These are phyloP conservation scores for Barbarea vulgaris DNA, from an alignment of 345 rosid species.

Conservation along the genomic window DNA sequence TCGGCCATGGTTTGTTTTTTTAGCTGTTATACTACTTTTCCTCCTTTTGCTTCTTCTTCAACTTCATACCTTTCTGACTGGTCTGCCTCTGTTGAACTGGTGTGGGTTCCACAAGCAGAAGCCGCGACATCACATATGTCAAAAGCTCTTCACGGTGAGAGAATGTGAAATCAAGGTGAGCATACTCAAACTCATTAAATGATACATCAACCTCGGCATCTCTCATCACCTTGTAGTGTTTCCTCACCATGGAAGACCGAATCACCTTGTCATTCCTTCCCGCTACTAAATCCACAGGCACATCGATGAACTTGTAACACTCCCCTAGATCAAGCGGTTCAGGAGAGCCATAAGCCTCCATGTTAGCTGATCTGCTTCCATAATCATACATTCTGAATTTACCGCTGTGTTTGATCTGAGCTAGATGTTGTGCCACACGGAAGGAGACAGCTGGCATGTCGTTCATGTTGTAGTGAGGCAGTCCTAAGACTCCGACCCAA, in stretches of 20 bases:
- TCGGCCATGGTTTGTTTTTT: constrained; percentile 12
- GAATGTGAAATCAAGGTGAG: constrained; percentile 93
- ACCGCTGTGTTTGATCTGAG: constrained; percentile 77
- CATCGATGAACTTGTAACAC: constrained; percentile 58
- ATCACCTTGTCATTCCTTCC: constrained; percentile 87
- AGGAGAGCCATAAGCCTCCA: constrained; percentile 69
- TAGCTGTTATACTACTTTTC: constrained; percentile 19
- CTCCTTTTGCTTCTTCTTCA: constrained; percentile 50
- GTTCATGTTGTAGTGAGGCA: constrained; percentile 96
- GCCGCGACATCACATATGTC: constrained; percentile 75
- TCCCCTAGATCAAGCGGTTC: constrained; percentile 92
- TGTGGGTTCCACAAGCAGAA: constrained; percentile 59
- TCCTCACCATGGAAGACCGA: constrained; percentile 75
- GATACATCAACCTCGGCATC: constrained; percentile 72
- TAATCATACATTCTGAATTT: constrained; percentile 86
- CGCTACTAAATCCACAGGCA: constrained; percentile 85
- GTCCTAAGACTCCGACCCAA: constrained; percentile 92
- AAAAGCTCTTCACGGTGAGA: constrained; percentile 87
- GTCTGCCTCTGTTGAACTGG: constrained; percentile 38
- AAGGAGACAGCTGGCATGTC: constrained; percentile 97
- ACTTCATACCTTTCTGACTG: constrained; percentile 45
- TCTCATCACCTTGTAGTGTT: constrained; percentile 78
- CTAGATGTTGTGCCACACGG: constrained; percentile 77
- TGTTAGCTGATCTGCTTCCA: constrained; percentile 64
- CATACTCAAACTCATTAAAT: constrained; percentile 76